phyloP scores from a whole-genome alignment of 176 grass and related monocot genomes.

The Triticum urartu region DNA sequence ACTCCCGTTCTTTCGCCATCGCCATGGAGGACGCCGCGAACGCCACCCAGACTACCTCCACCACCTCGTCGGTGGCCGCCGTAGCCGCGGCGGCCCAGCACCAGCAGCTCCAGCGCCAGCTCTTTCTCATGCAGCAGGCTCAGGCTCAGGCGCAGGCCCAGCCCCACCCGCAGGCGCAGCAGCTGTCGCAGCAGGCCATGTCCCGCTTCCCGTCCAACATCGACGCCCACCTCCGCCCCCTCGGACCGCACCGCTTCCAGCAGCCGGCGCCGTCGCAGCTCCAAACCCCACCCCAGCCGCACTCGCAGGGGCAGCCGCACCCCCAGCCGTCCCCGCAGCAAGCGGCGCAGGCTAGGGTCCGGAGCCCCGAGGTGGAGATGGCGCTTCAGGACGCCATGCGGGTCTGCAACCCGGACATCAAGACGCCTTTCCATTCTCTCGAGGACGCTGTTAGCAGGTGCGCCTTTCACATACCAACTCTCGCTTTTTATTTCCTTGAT shows the following conservation, averaged over 20 bases:
- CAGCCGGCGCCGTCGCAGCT: conserved; percentile 36
- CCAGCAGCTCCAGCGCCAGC: conserved; percentile 64
- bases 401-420: conserved; percentile 91
- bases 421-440: conserved; percentile 75
- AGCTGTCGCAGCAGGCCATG: conserved; percentile 81
- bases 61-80: conserved; percentile 21
- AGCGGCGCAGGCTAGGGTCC: conserved; percentile 31
- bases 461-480: neutral
- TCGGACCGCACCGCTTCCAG: conserved; percentile 68
- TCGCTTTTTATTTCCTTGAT: neutral
- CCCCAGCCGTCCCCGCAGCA: conserved; percentile 38
- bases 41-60: conserved; percentile 12
- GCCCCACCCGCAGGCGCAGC: conserved; percentile 47
- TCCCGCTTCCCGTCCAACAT: conserved; percentile 98
- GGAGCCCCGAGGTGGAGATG: conserved; percentile 92
- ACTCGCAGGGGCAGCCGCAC: conserved; percentile 23
- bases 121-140: conserved; percentile 70
- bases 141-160: conserved; percentile 46
- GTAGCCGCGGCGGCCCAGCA: conserved; percentile 61
- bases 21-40: conserved; percentile 53
- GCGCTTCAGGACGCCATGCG: conserved; percentile 87
- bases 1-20: neutral
- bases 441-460: conserved; percentile 95
- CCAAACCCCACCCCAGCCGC: conserved; percentile 24
- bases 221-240: conserved; percentile 93